Evolutionary conservation across 148 eudicot genomes (phyloP).

Genomic region (Camellia sinensis): DNA sequence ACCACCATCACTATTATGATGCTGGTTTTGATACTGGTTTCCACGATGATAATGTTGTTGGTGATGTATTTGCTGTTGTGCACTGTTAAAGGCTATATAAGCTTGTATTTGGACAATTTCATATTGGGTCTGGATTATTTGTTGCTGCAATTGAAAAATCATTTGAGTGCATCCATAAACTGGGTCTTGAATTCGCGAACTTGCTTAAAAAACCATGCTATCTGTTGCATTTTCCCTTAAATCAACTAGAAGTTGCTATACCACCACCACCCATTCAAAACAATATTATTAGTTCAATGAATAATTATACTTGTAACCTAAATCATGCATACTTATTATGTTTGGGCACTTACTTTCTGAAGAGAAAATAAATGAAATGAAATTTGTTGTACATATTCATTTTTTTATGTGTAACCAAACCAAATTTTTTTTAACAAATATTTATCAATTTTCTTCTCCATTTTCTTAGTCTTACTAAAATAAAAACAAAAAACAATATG

Average conservation of each 20-base stretch:
- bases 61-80: conserved; percentile 12
- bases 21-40: not conserved
- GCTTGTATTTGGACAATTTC: conserved; percentile 33
- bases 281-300: not conserved
- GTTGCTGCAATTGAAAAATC: conserved; percentile 33
- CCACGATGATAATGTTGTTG: not conserved
- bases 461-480: too few species aligned
- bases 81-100: conserved; percentile 20
- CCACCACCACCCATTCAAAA: not conserved
- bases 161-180: conserved; percentile 36
- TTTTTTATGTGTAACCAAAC: too few species aligned
- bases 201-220: conserved; percentile 36
- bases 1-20: too few species aligned
- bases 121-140: conserved; percentile 31
- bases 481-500: too few species aligned
- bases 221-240: conserved; percentile 34
- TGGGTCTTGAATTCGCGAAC: conserved; percentile 37
- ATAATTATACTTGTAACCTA: not conserved
- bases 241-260: conserved; percentile 30
- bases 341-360: too few species aligned
- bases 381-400: too few species aligned
- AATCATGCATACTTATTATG: too few species aligned
- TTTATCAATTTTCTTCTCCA: too few species aligned
- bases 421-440: too few species aligned
- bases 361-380: too few species aligned